Evolutionary conservation across 2,329 filamentous ascomycete species (phyloP).

Genomic region (Bipolaris oryzae): DNA sequence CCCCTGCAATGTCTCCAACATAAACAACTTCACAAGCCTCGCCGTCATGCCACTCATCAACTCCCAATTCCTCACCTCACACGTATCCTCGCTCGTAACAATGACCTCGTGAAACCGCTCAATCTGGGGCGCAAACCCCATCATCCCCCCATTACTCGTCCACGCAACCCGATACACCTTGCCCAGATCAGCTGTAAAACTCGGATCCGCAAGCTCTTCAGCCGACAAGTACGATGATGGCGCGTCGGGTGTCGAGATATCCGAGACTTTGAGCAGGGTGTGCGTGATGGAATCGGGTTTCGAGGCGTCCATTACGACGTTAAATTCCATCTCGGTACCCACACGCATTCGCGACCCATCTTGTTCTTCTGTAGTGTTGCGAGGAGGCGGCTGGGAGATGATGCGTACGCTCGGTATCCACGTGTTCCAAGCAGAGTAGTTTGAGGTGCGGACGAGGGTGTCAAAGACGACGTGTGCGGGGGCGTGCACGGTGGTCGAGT

Average conservation of each 20-base stretch:
- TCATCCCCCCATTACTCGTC: slow-evolving; percentile 24
- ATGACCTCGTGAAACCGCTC: slow-evolving; percentile 33
- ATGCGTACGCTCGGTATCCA: slow-evolving; percentile 26
- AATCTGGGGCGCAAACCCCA: slow-evolving; percentile 12
- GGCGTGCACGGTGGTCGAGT: slow-evolving; percentile 17
- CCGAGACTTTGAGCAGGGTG: slow-evolving; percentile 24
- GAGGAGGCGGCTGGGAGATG: slow-evolving; percentile 11
- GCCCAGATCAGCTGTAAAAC: slow-evolving; percentile 23
- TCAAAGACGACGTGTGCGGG: slow-evolving; percentile 28
- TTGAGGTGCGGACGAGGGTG: slow-evolving; percentile 19
- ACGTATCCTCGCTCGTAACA: slow-evolving; percentile 16
- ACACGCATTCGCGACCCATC: slow-evolving; percentile 9
- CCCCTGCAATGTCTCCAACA: slow-evolving; percentile 20
- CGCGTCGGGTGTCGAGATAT: slow-evolving; percentile 24
- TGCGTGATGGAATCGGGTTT: slow-evolving; percentile 14
- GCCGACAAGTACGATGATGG: slow-evolving; percentile 21
- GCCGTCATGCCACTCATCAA: slow-evolving; percentile 28
- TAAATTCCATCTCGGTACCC: slow-evolving; percentile 26
- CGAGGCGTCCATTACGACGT: slow-evolving; percentile 25
- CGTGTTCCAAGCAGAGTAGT: slow-evolving; percentile 29
- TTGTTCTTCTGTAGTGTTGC: background rate
- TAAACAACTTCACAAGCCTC: slow-evolving; percentile 22
- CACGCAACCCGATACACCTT: slow-evolving; percentile 29
- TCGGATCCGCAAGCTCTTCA: slow-evolving; percentile 11
- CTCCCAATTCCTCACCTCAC: slow-evolving; percentile 32